Conservation (phyloP, 2,329 filamentous ascomycete species). For the Alternaria viburni region DNA sequence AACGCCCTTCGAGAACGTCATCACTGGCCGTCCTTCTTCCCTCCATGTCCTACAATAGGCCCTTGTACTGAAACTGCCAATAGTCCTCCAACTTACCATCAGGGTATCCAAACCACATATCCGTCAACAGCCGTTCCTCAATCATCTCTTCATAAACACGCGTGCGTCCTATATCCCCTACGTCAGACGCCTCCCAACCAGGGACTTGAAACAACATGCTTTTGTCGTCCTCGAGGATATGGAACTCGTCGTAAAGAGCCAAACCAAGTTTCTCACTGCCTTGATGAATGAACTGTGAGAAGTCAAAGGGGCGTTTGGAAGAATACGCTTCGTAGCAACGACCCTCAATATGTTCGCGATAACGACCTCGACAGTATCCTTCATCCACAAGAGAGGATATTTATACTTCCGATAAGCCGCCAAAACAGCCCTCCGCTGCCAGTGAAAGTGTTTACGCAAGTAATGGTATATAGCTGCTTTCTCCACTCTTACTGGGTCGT, state of each 20-base stretch:
- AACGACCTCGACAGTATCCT: not conserved
- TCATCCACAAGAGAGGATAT: not conserved
- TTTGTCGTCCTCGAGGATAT: not conserved
- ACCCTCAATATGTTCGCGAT: not conserved
- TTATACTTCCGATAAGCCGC: not conserved
- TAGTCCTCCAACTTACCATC: not conserved
- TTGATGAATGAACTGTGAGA: not conserved
- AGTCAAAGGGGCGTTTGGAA: not conserved
- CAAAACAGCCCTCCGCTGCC: not conserved
- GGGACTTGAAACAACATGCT: not conserved
- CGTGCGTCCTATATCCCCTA: not conserved
- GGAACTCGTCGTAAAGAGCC: fast-evolving
- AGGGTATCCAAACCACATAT: not conserved
- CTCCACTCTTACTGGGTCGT: not conserved
- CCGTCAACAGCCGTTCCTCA: not conserved
- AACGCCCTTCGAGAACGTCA: not conserved
- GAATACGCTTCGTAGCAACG: not conserved
- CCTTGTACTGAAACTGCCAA: not conserved
- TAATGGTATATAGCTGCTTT: not conserved
- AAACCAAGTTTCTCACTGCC: not conserved
- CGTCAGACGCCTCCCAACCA: not conserved
- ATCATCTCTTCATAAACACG: not conserved
- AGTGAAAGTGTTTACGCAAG: not conserved
- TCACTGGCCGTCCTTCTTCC: not conserved
- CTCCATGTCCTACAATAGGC: not conserved